Percentiles rank a stretch among this genome's conserved stretches.
These are phyloP conservation scores for Sequoia sempervirens DNA, from an alignment of 75 land plant species.

Conservation along the genomic window DNA sequence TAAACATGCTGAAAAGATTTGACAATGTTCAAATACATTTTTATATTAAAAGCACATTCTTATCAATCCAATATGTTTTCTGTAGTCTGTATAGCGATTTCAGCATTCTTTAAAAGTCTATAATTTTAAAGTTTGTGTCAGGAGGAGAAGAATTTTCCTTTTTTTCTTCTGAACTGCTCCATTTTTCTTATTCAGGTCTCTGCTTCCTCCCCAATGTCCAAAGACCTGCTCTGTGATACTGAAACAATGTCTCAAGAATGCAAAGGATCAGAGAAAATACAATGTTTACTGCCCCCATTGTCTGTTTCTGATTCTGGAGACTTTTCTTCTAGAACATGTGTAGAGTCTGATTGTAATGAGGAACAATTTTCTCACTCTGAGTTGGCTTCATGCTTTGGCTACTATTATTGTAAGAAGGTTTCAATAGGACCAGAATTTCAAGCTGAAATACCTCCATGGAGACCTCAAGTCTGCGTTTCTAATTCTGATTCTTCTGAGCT, in stretches of 20 bases:
- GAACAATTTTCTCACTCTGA: slow-evolving; percentile 4
- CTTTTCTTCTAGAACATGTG: background rate
- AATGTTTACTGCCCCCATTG: background rate
- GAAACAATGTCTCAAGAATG: background rate
- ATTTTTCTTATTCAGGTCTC: background rate
- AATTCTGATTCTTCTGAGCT: background rate
- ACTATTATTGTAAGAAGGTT: slow-evolving; percentile 36
- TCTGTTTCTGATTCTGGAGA: slow-evolving; percentile 7
- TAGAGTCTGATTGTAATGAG: slow-evolving; percentile 5
- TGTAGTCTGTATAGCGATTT: background rate
- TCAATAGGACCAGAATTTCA: slow-evolving; percentile 64
- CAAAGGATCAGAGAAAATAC: background rate
- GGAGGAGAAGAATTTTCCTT: background rate
- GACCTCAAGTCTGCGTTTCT: slow-evolving; percentile 1
- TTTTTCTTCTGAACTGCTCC: background rate
- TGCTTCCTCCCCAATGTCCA: background rate
- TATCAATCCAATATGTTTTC: background rate
- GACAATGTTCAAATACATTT: background rate
- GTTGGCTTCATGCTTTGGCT: background rate
- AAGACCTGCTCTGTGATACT: background rate
- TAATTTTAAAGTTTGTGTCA: background rate
- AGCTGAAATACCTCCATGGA: slow-evolving; percentile 51
- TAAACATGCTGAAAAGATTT: background rate
- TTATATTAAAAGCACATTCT: background rate
- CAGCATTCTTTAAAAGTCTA: background rate